Conservation (phyloP, 2,329 filamentous ascomycete species). For the Botrytis deweyae region DNA sequence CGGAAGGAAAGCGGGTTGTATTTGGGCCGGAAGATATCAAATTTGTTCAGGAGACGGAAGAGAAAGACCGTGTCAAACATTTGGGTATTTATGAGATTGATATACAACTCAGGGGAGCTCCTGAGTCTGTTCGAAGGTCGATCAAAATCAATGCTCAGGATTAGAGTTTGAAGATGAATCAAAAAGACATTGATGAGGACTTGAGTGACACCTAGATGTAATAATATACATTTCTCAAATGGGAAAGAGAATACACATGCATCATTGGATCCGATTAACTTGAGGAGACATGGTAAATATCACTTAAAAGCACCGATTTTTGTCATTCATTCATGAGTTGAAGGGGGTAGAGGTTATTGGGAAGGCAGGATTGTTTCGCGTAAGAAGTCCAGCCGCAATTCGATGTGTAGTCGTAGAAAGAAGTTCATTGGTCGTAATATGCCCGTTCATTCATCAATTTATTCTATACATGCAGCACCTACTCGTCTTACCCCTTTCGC, state of each 20-base stretch:
- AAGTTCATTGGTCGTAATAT: not conserved
- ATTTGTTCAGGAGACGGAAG: slow-evolving; percentile 45
- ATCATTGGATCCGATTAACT: not conserved
- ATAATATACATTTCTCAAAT: slow-evolving; percentile 21
- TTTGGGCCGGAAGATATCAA: slow-evolving; percentile 50
- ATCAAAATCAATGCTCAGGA: slow-evolving; percentile 45
- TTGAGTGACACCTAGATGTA: slow-evolving; percentile 22
- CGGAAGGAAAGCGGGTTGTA: slow-evolving; percentile 51
- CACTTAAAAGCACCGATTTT: not conserved
- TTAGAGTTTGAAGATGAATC: slow-evolving; percentile 22
- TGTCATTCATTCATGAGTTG: not conserved
- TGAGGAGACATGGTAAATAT: not conserved
- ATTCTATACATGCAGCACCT: not conserved
- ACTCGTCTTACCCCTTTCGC: not conserved
- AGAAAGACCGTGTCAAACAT: slow-evolving; percentile 49
- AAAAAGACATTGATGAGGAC: not conserved
- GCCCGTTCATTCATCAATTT: not conserved
- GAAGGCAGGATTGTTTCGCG: not conserved
- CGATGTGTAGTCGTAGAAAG: not conserved
- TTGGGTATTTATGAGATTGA: slow-evolving; percentile 53
- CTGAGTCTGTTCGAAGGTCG: slow-evolving; percentile 43
- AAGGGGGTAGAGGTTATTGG: not conserved
- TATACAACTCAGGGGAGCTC: slow-evolving; percentile 50
- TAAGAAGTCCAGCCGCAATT: not conserved
- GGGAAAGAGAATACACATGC: not conserved